Conservation (phyloP, 768 basidiomycete genomes). For the Suillus cothurnatus region DNA sequence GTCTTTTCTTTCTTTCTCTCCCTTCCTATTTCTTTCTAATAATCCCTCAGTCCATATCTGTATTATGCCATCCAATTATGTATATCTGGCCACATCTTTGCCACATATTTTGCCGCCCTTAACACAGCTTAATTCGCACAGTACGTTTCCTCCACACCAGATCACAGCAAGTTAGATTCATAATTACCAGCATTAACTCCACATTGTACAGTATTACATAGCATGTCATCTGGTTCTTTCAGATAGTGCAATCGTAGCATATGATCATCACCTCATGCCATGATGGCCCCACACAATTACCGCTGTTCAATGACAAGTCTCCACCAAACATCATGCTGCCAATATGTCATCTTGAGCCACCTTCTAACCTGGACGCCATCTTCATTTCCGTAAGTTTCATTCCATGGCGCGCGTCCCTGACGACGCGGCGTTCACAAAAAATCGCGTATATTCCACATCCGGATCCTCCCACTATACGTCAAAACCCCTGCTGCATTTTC, state of each 20-base stretch:
- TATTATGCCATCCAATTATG: not conserved
- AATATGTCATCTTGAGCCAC: not conserved
- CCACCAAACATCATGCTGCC: not conserved
- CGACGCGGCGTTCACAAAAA: not conserved
- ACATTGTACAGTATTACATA: constrained; percentile 9
- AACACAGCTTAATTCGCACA: constrained; percentile 6
- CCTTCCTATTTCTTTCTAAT: not conserved
- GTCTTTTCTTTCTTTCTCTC: not conserved
- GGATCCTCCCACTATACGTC: not conserved
- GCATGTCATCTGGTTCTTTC: constrained; percentile 2
- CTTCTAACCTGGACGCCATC: not conserved
- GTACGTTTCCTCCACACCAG: not conserved
- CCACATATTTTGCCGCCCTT: constrained; percentile 3
- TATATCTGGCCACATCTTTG: not conserved
- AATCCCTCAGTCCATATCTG: not conserved
- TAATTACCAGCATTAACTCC: constrained; percentile 6
- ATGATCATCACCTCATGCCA: constrained; percentile 2
- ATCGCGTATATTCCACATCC: too few relatives aligned
- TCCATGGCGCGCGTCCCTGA: constrained; percentile 3
- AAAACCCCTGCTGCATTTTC: too few relatives aligned
- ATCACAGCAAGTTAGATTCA: not conserved
- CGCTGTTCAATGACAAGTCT: not conserved
- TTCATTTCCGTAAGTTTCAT: constrained; percentile 41
- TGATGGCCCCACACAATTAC: constrained; percentile 4
- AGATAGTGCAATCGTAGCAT: constrained; percentile 8